Conservation (phyloP, 1,139 yeast genomes). For the Hanseniaspora uvarum region DNA sequence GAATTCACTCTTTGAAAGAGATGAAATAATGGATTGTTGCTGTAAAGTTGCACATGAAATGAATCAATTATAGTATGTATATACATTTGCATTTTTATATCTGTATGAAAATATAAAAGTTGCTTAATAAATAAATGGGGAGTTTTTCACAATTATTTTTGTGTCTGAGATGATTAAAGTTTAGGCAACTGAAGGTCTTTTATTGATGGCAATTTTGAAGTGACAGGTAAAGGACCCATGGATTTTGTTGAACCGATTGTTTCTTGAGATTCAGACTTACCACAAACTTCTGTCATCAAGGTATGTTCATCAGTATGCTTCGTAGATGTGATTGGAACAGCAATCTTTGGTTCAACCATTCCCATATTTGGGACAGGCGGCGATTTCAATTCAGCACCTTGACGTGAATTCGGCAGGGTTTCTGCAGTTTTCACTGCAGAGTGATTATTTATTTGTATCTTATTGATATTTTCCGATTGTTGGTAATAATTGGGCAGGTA, state of each 20-base stretch:
- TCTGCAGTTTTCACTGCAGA: background rate
- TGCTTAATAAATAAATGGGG: background rate
- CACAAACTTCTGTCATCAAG: background rate
- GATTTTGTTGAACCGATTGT: background rate
- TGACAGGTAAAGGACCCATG: background rate
- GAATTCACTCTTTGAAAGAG: background rate
- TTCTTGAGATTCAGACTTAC: background rate
- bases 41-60: background rate
- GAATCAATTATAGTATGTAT: too few relatives aligned
- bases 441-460: background rate
- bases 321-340: background rate
- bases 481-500: background rate
- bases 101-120: background rate
- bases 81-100: background rate
- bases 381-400: background rate
- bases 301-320: background rate
- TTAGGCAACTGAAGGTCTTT: slow-evolving; percentile 14
- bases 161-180: background rate
- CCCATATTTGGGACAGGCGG: background rate
- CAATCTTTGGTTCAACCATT: background rate
- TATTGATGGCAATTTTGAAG: slow-evolving; percentile 14
- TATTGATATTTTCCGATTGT: background rate
- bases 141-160: too few relatives aligned
- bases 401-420: background rate
- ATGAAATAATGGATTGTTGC: background rate